Evolutionary conservation across 2,329 filamentous ascomycete species (phyloP).

Genomic region (Mycosphaerella arachidis): DNA sequence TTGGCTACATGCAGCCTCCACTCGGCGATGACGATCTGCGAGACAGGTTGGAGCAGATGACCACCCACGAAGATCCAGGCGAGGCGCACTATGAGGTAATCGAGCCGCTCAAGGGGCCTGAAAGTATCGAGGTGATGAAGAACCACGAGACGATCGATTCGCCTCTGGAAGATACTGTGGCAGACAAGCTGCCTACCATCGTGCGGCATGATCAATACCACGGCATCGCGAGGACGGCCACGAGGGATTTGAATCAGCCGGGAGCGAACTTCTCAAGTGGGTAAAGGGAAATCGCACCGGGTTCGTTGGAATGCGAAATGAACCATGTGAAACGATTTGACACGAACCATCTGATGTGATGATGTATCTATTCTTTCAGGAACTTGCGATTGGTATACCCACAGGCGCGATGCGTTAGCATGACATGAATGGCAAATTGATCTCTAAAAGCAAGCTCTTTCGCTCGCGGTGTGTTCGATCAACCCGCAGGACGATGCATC

Average conservation of each 20-base stretch:
- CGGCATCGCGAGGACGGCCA: slow-evolving; percentile 31
- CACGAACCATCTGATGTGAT: not conserved
- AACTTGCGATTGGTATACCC: not conserved
- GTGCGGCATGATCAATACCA: slow-evolving; percentile 43
- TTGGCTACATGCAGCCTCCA: slow-evolving; percentile 12
- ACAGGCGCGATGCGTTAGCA: not conserved
- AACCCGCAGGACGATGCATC: too few species aligned
- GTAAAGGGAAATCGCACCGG: not conserved
- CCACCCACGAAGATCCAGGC: slow-evolving; percentile 10
- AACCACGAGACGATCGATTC: slow-evolving; percentile 18
- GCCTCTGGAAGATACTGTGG: slow-evolving; percentile 26
- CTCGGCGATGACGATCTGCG: slow-evolving; percentile 12
- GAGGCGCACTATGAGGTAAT: not conserved
- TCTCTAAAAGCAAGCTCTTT: too few species aligned
- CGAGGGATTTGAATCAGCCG: slow-evolving; percentile 36
- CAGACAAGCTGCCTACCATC: slow-evolving; percentile 27
- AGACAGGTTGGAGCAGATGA: slow-evolving; percentile 17
- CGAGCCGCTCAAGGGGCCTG: slow-evolving; percentile 8
- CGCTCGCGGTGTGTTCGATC: too few species aligned
- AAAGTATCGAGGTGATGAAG: slow-evolving; percentile 6
- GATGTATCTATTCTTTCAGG: not conserved
- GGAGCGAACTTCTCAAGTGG: slow-evolving; percentile 5
- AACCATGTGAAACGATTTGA: not conserved
- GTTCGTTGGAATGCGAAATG: not conserved
- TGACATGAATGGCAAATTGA: not conserved